Conservation (phyloP, 352 stramenopile genomes). For the Phytopythium kandeliae region DNA sequence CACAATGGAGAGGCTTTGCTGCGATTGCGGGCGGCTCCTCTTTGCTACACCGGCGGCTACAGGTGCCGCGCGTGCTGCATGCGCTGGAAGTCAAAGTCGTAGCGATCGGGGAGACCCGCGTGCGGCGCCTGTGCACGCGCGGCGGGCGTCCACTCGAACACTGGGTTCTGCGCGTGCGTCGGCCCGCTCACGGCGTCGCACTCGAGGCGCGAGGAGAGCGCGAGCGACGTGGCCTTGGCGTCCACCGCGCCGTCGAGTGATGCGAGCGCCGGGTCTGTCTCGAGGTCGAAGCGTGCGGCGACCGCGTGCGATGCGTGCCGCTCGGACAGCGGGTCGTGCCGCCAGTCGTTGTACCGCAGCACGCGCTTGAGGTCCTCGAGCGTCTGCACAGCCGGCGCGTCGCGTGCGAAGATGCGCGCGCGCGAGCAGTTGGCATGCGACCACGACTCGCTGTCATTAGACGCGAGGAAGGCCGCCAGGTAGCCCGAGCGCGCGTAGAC, state of each 20-base stretch:
- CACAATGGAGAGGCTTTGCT: not conserved
- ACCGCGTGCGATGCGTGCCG: constrained; percentile 46
- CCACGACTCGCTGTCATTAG: constrained; percentile 30
- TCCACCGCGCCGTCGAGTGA: constrained; percentile 60
- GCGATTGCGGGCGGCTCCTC: not conserved
- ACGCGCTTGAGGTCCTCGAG: constrained; percentile 55
- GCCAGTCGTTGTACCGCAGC: constrained; percentile 66
- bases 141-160: constrained; percentile 58
- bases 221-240: constrained; percentile 61
- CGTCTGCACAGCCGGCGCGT: constrained; percentile 33
- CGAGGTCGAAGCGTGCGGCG: constrained; percentile 64
- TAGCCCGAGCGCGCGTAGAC: constrained; percentile 64
- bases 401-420: constrained; percentile 48
- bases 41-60: too few relatives aligned
- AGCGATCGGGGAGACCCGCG: constrained; percentile 26
- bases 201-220: constrained; percentile 20
- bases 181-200: constrained; percentile 59
- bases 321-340: constrained; percentile 37
- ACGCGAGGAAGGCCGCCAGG: constrained; percentile 21
- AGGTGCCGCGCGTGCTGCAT: constrained; percentile 22
- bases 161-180: constrained; percentile 37
- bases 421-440: constrained; percentile 38
- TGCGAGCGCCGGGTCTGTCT: constrained; percentile 23
- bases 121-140: constrained; percentile 13
- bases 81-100: constrained; percentile 33